Conservation (phyloP, 495 filamentous ascomycete genomes). For the Podospora conica region DNA sequence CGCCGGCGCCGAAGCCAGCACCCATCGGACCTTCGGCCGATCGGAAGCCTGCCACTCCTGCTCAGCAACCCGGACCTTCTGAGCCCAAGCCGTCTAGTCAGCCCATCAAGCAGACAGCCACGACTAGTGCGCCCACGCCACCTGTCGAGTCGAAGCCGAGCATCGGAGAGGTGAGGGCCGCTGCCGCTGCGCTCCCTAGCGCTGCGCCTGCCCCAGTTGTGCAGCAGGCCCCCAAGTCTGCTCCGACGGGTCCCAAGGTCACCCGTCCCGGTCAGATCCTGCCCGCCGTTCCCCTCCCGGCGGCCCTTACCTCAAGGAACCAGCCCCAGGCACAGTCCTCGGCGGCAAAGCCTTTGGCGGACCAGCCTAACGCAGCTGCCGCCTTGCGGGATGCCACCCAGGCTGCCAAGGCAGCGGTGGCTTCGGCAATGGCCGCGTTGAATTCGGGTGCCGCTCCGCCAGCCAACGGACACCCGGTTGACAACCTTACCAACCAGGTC, state of each 20-base stretch:
- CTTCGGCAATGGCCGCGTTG: slow-evolving; percentile 65
- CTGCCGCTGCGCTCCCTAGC: slow-evolving; percentile 36
- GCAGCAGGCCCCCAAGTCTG: slow-evolving; percentile 35
- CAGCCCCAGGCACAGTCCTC: slow-evolving; percentile 26
- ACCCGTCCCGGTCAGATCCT: slow-evolving; percentile 41
- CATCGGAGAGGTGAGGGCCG: slow-evolving; percentile 47
- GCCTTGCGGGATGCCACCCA: slow-evolving; percentile 65
- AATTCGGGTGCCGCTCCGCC: slow-evolving; percentile 46
- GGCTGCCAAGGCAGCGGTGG: slow-evolving; percentile 78
- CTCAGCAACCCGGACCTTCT: slow-evolving; percentile 28
- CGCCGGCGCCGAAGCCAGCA: slow-evolving; percentile 40
- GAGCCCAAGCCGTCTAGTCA: slow-evolving; percentile 38
- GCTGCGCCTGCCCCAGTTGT: slow-evolving; percentile 30
- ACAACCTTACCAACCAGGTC: slow-evolving; percentile 77
- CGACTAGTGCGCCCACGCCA: slow-evolving; percentile 46
- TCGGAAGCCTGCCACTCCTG: slow-evolving; percentile 37
- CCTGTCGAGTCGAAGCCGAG: slow-evolving; percentile 65
- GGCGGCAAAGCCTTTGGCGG: slow-evolving; percentile 29
- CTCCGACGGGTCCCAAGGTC: slow-evolving; percentile 59
- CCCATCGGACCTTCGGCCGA: slow-evolving; percentile 51
- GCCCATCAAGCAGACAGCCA: slow-evolving; percentile 25
- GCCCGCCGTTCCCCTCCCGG: slow-evolving; percentile 59
- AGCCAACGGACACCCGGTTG: slow-evolving; percentile 50
- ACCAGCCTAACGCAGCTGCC: slow-evolving; percentile 24
- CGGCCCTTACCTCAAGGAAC: slow-evolving; percentile 53